Evolutionary conservation across 73 alveolate species (phyloP).

Genomic region (Paramecium sexaurelia): DNA sequence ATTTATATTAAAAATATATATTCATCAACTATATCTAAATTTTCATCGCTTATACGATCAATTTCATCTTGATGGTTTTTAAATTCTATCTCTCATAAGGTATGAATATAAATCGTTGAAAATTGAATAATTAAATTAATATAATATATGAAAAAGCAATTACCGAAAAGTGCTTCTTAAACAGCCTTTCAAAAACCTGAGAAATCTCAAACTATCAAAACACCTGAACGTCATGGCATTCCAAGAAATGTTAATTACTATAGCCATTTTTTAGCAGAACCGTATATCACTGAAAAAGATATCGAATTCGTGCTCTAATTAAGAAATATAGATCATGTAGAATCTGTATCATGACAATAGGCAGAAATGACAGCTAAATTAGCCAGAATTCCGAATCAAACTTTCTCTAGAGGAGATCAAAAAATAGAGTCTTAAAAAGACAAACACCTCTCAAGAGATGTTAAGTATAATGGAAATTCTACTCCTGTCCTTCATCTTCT

Average conservation of each 20-base stretch:
- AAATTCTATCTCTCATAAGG: neutral
- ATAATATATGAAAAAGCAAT: neutral
- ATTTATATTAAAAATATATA: neutral
- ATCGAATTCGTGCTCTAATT: conserved; percentile 53
- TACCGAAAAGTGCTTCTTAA: neutral
- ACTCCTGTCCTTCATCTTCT: conserved; percentile 31
- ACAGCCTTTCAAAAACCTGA: neutral
- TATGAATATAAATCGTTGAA: neutral
- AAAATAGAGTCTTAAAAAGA: neutral
- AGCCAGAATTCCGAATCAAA: conserved; percentile 12
- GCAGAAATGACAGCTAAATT: conserved; percentile 47
- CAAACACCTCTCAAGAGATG: conserved; percentile 16
- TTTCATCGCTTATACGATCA: neutral
- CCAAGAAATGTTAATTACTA: conserved; percentile 63
- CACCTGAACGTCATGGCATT: conserved; percentile 38
- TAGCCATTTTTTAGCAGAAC: conserved; percentile 54
- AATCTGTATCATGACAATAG: neutral
- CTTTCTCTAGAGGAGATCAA: conserved; percentile 11
- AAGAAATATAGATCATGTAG: neutral
- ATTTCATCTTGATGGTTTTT: neutral
- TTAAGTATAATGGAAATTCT: conserved; percentile 22
- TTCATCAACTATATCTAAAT: neutral
- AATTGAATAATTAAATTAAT: neutral
- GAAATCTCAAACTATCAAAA: conserved; percentile 7
- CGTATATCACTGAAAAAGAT: conserved; percentile 64